A percentile compares a stretch with the other conserved stretches of the same genome.
Conservation (phyloP, 495 filamentous ascomycete genomes). For the Penicillium alfredii region DNA sequence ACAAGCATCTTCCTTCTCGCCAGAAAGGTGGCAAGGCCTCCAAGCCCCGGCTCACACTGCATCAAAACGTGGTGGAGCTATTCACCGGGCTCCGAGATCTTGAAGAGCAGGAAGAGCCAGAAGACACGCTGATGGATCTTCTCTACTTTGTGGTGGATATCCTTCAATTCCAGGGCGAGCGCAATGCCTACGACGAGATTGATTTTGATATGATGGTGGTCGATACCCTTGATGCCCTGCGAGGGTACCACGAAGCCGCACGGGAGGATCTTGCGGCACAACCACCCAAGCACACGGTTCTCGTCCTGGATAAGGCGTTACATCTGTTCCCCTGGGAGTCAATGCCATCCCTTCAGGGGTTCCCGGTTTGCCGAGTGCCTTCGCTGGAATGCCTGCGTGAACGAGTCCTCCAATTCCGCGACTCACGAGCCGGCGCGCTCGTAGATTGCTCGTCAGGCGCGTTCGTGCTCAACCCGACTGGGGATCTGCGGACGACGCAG, state of each 20-base stretch:
- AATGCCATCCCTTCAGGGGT: constrained; percentile 73
- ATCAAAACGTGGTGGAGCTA: constrained; percentile 73
- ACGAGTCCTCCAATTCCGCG: constrained; percentile 50
- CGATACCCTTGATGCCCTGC: constrained; percentile 73
- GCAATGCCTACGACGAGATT: constrained; percentile 95
- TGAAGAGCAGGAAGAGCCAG: constrained; percentile 61
- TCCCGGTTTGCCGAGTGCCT: constrained; percentile 76
- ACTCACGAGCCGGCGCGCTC: constrained; percentile 21
- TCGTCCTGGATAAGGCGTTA: constrained; percentile 86
- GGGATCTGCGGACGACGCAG: constrained; percentile 77
- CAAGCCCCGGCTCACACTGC: constrained; percentile 53
- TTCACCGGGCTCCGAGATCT: constrained; percentile 82
- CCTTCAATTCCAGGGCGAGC: constrained; percentile 91
- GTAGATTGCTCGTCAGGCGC: constrained; percentile 54
- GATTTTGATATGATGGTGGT: constrained; percentile 89
- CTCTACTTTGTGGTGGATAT: constrained; percentile 96
- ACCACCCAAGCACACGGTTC: constrained; percentile 75
- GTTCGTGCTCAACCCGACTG: constrained; percentile 82
- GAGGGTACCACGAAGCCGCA: constrained; percentile 63
- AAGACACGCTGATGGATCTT: constrained; percentile 80
- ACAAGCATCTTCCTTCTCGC: constrained; percentile 87
- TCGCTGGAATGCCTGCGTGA: constrained; percentile 74
- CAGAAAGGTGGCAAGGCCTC: constrained; percentile 50
- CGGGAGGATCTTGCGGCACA: constrained; percentile 45
- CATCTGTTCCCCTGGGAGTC: constrained; percentile 96